These are phyloP conservation scores for Leucaena leucocephala DNA, from an alignment of 306 rosid species.

Conservation along the genomic window DNA sequence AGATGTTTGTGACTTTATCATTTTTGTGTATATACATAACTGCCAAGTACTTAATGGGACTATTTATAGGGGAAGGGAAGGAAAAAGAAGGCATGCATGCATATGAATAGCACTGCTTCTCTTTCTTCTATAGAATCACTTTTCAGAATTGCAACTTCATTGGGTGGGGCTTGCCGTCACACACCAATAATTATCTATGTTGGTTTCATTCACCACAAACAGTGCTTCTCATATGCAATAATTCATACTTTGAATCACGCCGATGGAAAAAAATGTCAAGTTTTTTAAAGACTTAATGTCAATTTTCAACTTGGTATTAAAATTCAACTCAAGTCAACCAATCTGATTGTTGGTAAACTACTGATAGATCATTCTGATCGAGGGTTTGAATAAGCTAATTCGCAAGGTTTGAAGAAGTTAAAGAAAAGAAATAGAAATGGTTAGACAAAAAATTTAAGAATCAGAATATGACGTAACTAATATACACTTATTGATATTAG, in stretches of 20 bases:
- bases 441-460: no score
- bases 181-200: constrained; percentile 43
- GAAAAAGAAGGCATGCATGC: background rate
- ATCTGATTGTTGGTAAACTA: no score
- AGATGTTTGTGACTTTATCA: background rate
- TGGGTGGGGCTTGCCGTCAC: constrained; percentile 70
- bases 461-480: no score
- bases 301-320: no score
- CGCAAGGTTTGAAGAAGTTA: no score
- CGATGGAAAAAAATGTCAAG: background rate
- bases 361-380: no score
- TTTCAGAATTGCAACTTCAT: background rate
- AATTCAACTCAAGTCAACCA: no score
- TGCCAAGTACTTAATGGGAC: background rate
- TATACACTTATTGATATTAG: no score
- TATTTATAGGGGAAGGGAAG: background rate
- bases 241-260: background rate
- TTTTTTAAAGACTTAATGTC: background rate
- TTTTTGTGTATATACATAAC: background rate
- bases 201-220: background rate
- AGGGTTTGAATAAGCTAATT: no score
- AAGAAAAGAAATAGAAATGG: no score
- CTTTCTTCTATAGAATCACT: background rate
- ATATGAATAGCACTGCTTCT: constrained; percentile 12
- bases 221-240: background rate